Evolutionary conservation across 2,329 filamentous ascomycete genomes (phyloP), one percentile per base, ranked within the genome.

Genomic region (Pseudogymnoascus sp.): DNA sequence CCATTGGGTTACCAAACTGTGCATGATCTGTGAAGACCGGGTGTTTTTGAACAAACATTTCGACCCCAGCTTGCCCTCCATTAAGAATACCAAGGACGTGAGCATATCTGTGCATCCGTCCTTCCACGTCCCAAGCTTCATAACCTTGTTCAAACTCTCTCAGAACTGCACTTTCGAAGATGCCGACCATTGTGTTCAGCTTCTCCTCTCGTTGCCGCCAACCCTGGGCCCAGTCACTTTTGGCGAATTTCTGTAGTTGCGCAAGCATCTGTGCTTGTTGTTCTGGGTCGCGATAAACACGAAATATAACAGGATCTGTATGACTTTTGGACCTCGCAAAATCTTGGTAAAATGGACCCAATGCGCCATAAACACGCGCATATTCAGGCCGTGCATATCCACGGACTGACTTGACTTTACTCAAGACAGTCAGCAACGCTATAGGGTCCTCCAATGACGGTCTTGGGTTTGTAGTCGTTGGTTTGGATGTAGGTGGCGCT

Each of bases 91-190:
- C 86, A 63, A 99, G 78, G 14, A 99, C 92, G 69, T 91, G 86
- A 1, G 93, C 93, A 75, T 96, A 97, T 71, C 89, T 85, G 68
- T 84, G 86, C 93, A 97, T 97, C 62, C 87, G 83, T 1, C 91
- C 92, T 67, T 96, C 89, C 62, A 96, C 86, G 73, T 99, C 93
- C 77, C 89, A 90, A 46, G 86, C 87, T 73, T 95, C 91, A 68
- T 96, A 96, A 3, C 91, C 95, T 71, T 95, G 89, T 75, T 96
- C 90, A 69, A 99, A 99, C 74, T 99, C 95, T 59, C 89, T 84
- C 61, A 97, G 77, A 3, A 96, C 93, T 3, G 93, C 92, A 63
- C 88, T 92, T 76, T 97, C 93, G 70, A 99, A 99, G 64, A 95
- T 87, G 38, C 83, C 83, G 67, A 88, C 84, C 83, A 96, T 92